Evolutionary conservation across 768 basidiomycete species (phyloP).

Genomic region (Tephrocybe sp.): DNA sequence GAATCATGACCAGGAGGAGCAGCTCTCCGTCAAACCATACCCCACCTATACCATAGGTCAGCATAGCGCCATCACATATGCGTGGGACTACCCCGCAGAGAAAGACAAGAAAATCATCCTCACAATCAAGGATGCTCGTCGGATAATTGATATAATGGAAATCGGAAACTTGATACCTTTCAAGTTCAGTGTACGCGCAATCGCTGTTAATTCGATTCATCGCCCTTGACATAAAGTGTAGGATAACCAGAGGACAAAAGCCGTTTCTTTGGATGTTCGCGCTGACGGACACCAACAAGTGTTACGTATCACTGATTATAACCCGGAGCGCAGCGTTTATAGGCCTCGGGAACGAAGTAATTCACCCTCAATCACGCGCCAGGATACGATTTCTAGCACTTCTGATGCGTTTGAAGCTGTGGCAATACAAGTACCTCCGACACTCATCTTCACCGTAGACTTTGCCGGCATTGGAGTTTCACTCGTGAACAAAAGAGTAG

Average conservation of each 20-base stretch:
- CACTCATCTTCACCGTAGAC: constrained; percentile 66
- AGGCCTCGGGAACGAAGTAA: constrained; percentile 62
- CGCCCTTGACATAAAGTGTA: constrained; percentile 21
- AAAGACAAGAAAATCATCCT: constrained; percentile 77
- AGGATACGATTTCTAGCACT: constrained; percentile 68
- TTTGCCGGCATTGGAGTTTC: constrained; percentile 92
- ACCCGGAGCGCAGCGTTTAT: constrained; percentile 82
- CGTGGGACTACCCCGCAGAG: constrained; percentile 92
- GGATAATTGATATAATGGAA: constrained; percentile 88
- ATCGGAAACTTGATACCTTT: constrained; percentile 91
- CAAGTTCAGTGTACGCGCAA: constrained; percentile 64
- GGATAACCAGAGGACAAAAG: constrained; percentile 55
- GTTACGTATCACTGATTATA: constrained; percentile 83
- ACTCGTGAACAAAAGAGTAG: constrained; percentile 79
- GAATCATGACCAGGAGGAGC: constrained; percentile 43
- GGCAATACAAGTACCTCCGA: constrained; percentile 66
- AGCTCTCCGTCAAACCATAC: constrained; percentile 35
- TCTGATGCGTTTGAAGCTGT: constrained; percentile 84
- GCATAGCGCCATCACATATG: constrained; percentile 61
- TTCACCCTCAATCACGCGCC: constrained; percentile 47
- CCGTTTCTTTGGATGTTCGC: constrained; percentile 87
- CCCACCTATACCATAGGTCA: constrained; percentile 56
- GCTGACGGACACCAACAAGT: constrained; percentile 86
- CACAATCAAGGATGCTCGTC: constrained; percentile 53
- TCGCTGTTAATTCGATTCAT: background rate